Evolutionary conservation across 2,329 filamentous ascomycete species (phyloP).

Genomic region (Ascochyta viciae-villosae): DNA sequence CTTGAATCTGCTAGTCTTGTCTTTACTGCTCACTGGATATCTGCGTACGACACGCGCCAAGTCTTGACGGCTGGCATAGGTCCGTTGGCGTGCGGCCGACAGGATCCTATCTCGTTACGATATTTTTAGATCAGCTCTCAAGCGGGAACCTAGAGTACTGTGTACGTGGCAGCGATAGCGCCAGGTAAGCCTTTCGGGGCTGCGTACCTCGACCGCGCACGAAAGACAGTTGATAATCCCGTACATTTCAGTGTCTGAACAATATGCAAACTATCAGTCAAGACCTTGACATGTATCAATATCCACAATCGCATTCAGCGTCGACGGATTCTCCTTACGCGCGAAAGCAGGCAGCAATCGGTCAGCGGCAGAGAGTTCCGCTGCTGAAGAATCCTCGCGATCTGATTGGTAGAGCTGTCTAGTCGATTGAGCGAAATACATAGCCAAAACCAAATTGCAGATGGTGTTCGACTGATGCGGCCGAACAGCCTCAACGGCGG

Average conservation of each 20-base stretch:
- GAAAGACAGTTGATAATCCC: too few relatives aligned
- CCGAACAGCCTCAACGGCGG: conserved; percentile 4
- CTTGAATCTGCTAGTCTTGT: neutral
- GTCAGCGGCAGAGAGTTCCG: neutral
- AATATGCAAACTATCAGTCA: neutral
- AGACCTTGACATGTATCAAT: neutral
- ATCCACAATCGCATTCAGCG: neutral
- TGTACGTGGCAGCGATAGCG: too few relatives aligned
- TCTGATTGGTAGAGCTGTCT: conserved; percentile 2
- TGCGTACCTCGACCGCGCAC: too few relatives aligned
- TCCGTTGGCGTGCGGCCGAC: too few relatives aligned
- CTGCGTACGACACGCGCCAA: neutral
- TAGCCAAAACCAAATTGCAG: neutral
- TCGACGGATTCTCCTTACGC: neutral
- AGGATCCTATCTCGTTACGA: too few relatives aligned
- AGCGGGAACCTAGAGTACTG: too few relatives aligned
- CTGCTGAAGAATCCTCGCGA: neutral
- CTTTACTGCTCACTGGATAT: too few relatives aligned
- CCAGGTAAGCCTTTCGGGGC: too few relatives aligned
- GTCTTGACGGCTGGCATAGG: neutral
- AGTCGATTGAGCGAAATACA: neutral
- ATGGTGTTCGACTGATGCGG: conserved; percentile 1
- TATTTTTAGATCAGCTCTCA: too few relatives aligned
- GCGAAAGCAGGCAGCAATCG: neutral
- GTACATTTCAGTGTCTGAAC: too few relatives aligned